Conservation (phyloP, 1,284 basidiomycete species). For the Volvariella volvacea region DNA sequence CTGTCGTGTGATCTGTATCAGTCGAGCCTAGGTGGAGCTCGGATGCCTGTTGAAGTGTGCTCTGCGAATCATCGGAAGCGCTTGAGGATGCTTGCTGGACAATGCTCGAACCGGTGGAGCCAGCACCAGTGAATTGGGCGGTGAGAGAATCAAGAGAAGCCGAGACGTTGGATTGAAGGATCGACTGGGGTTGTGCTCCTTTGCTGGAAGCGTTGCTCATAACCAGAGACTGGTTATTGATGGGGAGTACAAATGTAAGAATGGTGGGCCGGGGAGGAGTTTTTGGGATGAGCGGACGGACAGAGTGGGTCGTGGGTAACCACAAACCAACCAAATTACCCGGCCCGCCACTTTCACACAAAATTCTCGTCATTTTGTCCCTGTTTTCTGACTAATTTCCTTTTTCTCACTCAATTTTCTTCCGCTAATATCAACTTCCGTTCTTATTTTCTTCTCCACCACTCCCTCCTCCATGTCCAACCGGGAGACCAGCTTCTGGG, state of each 20-base stretch:
- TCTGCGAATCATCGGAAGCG: conserved; percentile 18
- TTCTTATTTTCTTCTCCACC: conserved; percentile 7
- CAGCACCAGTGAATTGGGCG: conserved; percentile 18
- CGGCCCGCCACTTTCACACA: conserved; percentile 1
- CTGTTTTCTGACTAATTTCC: neutral
- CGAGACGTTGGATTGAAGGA: conserved; percentile 15
- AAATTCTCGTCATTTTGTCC: neutral
- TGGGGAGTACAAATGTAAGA: conserved; percentile 13
- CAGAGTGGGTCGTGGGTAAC: conserved; percentile 20
- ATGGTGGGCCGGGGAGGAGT: conserved; percentile 12
- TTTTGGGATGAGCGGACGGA: conserved; percentile 14
- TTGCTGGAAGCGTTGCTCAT: conserved; percentile 22
- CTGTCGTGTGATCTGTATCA: conserved; percentile 6
- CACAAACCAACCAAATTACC: conserved; percentile 15
- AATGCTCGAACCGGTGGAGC: conserved; percentile 17
- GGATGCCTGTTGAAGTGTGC: conserved; percentile 18
- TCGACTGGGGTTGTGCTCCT: conserved; percentile 24
- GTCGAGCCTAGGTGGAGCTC: conserved; percentile 14
- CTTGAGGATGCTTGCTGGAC: neutral
- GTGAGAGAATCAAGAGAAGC: conserved; percentile 13
- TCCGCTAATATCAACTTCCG: neutral
- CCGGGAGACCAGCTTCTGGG: conserved; percentile 38
- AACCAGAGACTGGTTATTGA: conserved; percentile 12
- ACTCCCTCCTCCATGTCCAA: conserved; percentile 31
- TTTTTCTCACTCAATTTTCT: too few species aligned